Evolutionary conservation across 2,329 filamentous ascomycete genomes (phyloP), one percentile per base, ranked within the genome.

Genomic region (Passalora sequoiae): DNA sequence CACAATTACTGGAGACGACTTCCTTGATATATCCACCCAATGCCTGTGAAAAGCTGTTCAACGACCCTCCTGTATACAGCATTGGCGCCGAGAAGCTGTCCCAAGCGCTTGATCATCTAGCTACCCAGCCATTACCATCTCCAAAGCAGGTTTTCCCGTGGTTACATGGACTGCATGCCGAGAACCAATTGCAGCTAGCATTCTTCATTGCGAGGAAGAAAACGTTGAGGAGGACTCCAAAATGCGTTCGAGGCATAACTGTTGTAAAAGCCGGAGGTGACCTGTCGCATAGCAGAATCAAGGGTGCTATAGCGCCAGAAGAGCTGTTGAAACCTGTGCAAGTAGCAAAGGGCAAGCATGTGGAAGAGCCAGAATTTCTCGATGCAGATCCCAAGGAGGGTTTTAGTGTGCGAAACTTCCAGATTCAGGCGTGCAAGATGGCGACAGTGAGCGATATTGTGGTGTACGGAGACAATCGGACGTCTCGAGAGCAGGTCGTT

Each of bases 331-430:
- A 80, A 27, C 56, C 70, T 0, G 63, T 44, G 12, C 44, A 44
- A 10, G 36, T 31, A 7, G 46, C 38, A 3, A 53, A 50, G 39
- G 46, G 52, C 24, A 56, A 55, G 31, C 49, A 65, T 2, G 61
- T 59, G n/a, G 61, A 66, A n/a, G 66, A 70, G 9, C 66, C 67
- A 17, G 74, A 81, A 16, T 95, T 98, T 60, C 69, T 89, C 48
- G 86, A 94, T 31, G 77, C 83, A 29, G 92, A 98, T 60, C 92
- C 92, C 1, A 77, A 72, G 43, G 86, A 94, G 53, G 92, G 92
- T 6, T 97, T 97, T 62, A 95, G 88, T 4, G 89, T 97, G 31
- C 81, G 92, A 33, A 97, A 97, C 64, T 98, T 98, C 61, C 91
- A 97, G 58, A 97, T 97, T 28, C 92, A 98, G 65, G 78, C 86